These are phyloP conservation scores for Calonectria naviculata DNA, from an alignment of 2,329 filamentous ascomycete species.

Conservation along the genomic window DNA sequence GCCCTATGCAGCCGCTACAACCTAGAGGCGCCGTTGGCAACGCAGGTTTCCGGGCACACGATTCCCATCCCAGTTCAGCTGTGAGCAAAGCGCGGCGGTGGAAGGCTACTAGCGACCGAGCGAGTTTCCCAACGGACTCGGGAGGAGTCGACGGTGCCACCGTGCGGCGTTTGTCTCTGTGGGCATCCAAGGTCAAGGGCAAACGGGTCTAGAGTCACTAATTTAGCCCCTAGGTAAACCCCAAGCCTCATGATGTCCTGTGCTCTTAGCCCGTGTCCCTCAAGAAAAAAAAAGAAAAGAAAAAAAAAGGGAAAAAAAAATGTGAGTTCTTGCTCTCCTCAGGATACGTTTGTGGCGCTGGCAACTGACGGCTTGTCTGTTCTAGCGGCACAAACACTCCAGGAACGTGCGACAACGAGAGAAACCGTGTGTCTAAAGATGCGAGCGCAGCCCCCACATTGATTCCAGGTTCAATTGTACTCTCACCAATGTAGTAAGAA, in stretches of 20 bases:
- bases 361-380: conserved; percentile 13
- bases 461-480: background rate
- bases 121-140: conserved; percentile 1
- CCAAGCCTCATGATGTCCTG: conserved; percentile 15
- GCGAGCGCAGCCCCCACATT: background rate
- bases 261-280: conserved; percentile 9
- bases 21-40: conserved; percentile 20
- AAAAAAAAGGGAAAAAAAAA: conserved; percentile 10
- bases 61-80: conserved; percentile 21
- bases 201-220: conserved; percentile 12
- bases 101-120: background rate
- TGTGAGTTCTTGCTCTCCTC: background rate
- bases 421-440: background rate
- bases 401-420: background rate
- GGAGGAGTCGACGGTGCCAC: conserved; percentile 9
- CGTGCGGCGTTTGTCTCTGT: conserved; percentile 7
- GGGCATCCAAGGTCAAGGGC: background rate
- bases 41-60: conserved; percentile 31
- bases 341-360: conserved; percentile 13
- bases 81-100: conserved; percentile 9
- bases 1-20: background rate
- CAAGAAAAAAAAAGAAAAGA: conserved; percentile 12
- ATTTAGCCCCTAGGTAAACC: conserved; percentile 18
- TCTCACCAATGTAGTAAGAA: background rate
- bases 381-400: background rate